phyloP scores from a whole-genome alignment of 2,329 filamentous ascomycete genomes.

The Aureobasidium subglaciale region DNA sequence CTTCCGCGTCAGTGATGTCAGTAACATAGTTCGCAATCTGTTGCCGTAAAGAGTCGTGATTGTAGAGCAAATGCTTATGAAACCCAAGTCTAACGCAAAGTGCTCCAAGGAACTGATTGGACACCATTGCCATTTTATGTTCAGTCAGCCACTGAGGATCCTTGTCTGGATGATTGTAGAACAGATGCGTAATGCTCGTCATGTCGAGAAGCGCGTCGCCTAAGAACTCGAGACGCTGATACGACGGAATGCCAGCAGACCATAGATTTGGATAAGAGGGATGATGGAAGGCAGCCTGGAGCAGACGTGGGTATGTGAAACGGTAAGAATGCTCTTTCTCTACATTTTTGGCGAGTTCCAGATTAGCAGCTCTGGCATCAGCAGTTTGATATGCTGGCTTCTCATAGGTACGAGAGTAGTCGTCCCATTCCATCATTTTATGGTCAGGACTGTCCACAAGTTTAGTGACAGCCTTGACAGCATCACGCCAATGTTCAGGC shows the following conservation, averaged over 20 bases:
- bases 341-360: slow-evolving; percentile 60
- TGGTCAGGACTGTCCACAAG: slow-evolving; percentile 65
- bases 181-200: slow-evolving; percentile 76
- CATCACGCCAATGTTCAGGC: slow-evolving; percentile 49
- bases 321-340: slow-evolving; percentile 52
- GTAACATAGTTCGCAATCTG: slow-evolving; percentile 49
- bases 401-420: slow-evolving; percentile 65
- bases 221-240: slow-evolving; percentile 87
- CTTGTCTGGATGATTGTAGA: slow-evolving; percentile 64
- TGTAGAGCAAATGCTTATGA: slow-evolving; percentile 60
- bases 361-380: slow-evolving; percentile 57
- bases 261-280: slow-evolving; percentile 70
- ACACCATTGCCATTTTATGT: slow-evolving; percentile 99
- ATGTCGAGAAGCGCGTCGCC: slow-evolving; percentile 85
- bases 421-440: slow-evolving; percentile 58
- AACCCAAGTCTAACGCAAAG: slow-evolving; percentile 73
- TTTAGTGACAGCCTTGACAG: slow-evolving; percentile 58
- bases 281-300: slow-evolving; percentile 82
- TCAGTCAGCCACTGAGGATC: slow-evolving; percentile 97
- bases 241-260: slow-evolving; percentile 68
- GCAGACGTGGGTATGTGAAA: slow-evolving; percentile 68
- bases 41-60: slow-evolving; percentile 43
- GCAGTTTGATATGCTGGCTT: slow-evolving; percentile 64
- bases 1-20: slow-evolving; percentile 50
- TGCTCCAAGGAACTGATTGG: slow-evolving; percentile 85